Conservation (phyloP, 1,284 basidiomycete species). For the Ceratobasidium sp. region DNA sequence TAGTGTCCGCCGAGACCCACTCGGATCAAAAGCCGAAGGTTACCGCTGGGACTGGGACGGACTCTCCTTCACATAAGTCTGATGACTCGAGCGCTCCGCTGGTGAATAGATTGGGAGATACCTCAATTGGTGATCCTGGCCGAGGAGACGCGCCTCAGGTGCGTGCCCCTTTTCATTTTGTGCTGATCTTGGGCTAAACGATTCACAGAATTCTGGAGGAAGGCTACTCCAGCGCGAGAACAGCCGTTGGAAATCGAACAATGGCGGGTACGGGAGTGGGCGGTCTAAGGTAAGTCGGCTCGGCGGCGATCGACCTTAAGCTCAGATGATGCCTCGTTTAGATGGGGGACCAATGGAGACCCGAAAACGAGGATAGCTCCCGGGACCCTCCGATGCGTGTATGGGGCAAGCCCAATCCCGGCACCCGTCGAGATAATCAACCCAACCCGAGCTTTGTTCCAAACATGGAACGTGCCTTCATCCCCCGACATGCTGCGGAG, state of each 20-base stretch:
- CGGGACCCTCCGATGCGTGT: slow-evolving; percentile 22
- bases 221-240: slow-evolving; percentile 9
- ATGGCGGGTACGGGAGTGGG: not conserved
- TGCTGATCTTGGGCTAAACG: slow-evolving; percentile 7
- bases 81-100: slow-evolving; percentile 35
- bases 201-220: not conserved
- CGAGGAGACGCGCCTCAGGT: slow-evolving; percentile 14
- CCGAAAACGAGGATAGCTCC: slow-evolving; percentile 10
- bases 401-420: slow-evolving; percentile 18
- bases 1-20: not conserved
- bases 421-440: not conserved
- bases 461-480: slow-evolving; percentile 23
- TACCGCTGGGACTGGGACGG: not conserved
- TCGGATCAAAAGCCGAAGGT: not conserved
- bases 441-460: not conserved
- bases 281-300: slow-evolving; percentile 2
- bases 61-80: slow-evolving; percentile 20
- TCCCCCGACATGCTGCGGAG: slow-evolving; percentile 29
- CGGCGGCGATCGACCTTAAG: not conserved
- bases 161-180: not conserved
- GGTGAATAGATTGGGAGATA: slow-evolving; percentile 13
- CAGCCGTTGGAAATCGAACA: slow-evolving; percentile 12
- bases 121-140: slow-evolving; percentile 25
- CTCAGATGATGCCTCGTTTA: slow-evolving; percentile 16
- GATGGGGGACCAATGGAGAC: slow-evolving; percentile 16